Conservation (phyloP, 805 yeast genomes). For the Sugiyamaella mastotermitis region DNA sequence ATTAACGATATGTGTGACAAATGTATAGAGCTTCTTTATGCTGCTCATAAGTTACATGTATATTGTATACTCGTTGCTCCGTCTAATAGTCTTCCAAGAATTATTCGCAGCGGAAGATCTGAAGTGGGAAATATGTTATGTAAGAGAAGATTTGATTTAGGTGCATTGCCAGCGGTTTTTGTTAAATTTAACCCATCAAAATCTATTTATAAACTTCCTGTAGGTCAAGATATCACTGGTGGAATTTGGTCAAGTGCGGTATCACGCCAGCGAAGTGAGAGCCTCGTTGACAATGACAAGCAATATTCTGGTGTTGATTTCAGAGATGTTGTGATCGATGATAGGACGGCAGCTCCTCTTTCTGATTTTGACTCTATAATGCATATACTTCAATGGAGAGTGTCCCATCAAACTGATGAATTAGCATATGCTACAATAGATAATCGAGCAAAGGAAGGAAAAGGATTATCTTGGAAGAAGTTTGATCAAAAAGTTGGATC, state of each 20-base stretch:
- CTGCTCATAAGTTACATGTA: slow-evolving; percentile 67
- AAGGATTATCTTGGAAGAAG: slow-evolving; percentile 69
- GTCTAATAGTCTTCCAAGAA: slow-evolving; percentile 76
- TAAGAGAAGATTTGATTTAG: slow-evolving; percentile 69
- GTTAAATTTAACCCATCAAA: slow-evolving; percentile 70
- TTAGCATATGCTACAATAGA: slow-evolving; percentile 53
- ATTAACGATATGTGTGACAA: slow-evolving; percentile 46
- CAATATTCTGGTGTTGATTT: slow-evolving; percentile 82
- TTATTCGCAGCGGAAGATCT: slow-evolving; percentile 75
- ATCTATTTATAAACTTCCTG: slow-evolving; percentile 59
- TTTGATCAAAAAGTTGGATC: slow-evolving; percentile 74
- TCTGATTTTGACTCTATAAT: slow-evolving; percentile 66
- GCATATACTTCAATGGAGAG: slow-evolving; percentile 75
- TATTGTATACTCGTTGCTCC: slow-evolving; percentile 79
- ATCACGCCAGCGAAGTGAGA: slow-evolving; percentile 56
- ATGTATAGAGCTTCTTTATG: slow-evolving; percentile 41
- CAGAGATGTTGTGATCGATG: slow-evolving; percentile 71
- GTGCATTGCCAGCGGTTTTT: slow-evolving; percentile 70
- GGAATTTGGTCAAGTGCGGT: slow-evolving; percentile 81
- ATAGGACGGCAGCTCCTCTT: slow-evolving; percentile 65
- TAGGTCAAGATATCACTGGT: slow-evolving; percentile 69
- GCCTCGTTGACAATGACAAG: slow-evolving; percentile 56
- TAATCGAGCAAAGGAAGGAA: slow-evolving; percentile 41
- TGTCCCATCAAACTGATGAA: slow-evolving; percentile 67
- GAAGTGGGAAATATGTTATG: slow-evolving; percentile 90